phyloP scores from a whole-genome alignment of 495 filamentous ascomycete species.

The Astrothelium subdiscretum region DNA sequence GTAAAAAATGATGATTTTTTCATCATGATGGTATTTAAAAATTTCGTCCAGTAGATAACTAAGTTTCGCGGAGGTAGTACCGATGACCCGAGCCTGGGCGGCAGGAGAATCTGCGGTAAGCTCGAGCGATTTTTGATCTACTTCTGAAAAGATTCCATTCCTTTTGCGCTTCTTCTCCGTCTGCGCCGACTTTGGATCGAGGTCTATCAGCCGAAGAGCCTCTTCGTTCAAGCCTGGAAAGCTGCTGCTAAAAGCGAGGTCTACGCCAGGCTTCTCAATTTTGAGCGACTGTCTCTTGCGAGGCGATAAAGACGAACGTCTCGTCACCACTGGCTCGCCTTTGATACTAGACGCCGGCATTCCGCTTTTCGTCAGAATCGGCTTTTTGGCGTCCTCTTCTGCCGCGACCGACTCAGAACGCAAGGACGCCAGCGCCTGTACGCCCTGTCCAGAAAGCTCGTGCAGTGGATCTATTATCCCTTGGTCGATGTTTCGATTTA shows the following conservation, averaged over 20 bases:
- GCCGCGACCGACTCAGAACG: conserved; percentile 7
- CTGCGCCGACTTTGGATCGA: not conserved
- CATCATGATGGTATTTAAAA: conserved; percentile 47
- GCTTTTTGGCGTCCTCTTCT: conserved; percentile 6
- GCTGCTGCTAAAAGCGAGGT: not conserved
- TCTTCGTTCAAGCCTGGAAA: not conserved
- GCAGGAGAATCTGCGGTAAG: conserved; percentile 42
- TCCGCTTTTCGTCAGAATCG: conserved; percentile 19
- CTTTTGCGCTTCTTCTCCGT: not conserved
- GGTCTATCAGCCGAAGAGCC: not conserved
- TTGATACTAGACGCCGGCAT: conserved; percentile 25
- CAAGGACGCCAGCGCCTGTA: conserved; percentile 18
- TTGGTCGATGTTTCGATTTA: conserved; percentile 40
- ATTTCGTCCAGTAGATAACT: conserved; percentile 73
- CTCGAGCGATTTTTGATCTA: not conserved
- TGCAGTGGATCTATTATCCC: conserved; percentile 33
- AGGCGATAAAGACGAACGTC: conserved; percentile 5
- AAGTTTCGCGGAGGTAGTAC: conserved; percentile 77
- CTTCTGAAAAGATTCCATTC: not conserved
- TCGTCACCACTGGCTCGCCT: conserved; percentile 12
- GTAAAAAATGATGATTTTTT: conserved; percentile 91
- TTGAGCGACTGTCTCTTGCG: not conserved
- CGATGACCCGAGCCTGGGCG: conserved; percentile 51
- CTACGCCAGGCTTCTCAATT: not conserved
- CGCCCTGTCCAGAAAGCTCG: conserved; percentile 40